These are phyloP conservation scores for Geum urbanum DNA, from an alignment of 306 rosid species.

Conservation along the genomic window DNA sequence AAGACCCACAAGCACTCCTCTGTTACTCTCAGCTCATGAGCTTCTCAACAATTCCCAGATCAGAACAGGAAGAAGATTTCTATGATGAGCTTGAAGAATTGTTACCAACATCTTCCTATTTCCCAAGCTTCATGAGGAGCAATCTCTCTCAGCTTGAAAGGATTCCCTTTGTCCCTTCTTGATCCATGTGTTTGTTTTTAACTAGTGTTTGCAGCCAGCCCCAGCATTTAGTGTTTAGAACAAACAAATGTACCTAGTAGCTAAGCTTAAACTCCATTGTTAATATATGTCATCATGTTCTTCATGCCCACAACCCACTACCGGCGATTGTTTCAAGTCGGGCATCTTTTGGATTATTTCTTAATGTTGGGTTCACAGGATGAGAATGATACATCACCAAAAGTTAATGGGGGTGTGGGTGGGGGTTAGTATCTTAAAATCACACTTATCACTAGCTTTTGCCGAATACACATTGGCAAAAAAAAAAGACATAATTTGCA, in stretches of 20 bases:
- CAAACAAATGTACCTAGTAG: conserved; percentile 31
- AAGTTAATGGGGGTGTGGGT: conserved; percentile 22
- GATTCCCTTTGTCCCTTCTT: conserved; percentile 76
- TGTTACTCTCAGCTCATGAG: conserved; percentile 39
- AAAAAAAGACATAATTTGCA: not conserved
- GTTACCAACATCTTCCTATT: conserved; percentile 58
- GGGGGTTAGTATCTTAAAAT: conserved; percentile 9
- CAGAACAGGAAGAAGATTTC: conserved; percentile 65
- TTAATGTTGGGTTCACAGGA: conserved; percentile 9
- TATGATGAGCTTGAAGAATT: conserved; percentile 94
- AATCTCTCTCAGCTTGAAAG: conserved; percentile 50
- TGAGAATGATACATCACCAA: conserved; percentile 22
- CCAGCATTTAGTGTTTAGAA: conserved; percentile 21
- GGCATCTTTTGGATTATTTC: conserved; percentile 7
- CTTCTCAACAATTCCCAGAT: conserved; percentile 32
- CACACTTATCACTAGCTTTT: not conserved
- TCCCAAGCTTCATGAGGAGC: conserved; percentile 54
- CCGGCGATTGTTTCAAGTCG: conserved; percentile 4
- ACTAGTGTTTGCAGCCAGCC: conserved; percentile 19
- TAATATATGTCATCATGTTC: conserved; percentile 14
- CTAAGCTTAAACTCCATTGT: conserved; percentile 8
- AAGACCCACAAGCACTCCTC: conserved; percentile 46
- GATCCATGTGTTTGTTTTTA: conserved; percentile 34
- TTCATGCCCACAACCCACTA: conserved; percentile 9
- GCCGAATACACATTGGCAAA: not conserved